phyloP scores from a whole-genome alignment of 2,329 filamentous ascomycete genomes.

The Beauveria sp. region DNA sequence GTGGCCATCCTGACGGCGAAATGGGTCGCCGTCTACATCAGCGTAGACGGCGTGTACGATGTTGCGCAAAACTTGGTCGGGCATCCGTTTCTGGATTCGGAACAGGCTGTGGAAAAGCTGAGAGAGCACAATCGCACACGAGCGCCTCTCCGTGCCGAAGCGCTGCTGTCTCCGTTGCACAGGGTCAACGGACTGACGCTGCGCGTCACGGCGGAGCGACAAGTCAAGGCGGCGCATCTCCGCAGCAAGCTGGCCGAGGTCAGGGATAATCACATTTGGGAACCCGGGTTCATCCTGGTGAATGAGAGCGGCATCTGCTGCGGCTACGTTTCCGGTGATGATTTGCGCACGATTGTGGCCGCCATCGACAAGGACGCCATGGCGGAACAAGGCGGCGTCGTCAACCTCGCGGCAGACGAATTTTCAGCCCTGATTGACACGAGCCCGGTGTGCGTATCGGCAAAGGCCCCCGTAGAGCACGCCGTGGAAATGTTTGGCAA shows the following conservation, averaged over 20 bases:
- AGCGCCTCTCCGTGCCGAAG: background rate
- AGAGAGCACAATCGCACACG: conserved; percentile 38
- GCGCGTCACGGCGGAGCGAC: background rate
- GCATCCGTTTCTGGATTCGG: conserved; percentile 49
- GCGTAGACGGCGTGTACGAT: conserved; percentile 48
- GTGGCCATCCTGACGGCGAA: conserved; percentile 97
- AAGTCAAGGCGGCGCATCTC: background rate
- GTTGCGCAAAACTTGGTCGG: conserved; percentile 51
- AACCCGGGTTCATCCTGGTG: conserved; percentile 50
- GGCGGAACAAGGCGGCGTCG: conserved; percentile 16
- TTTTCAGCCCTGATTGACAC: conserved; percentile 44
- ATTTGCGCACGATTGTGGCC: conserved; percentile 42
- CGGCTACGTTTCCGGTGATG: conserved; percentile 47
- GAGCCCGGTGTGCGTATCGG: conserved; percentile 42
- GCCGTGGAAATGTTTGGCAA: conserved; percentile 54
- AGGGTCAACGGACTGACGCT: background rate
- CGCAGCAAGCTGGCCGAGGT: conserved; percentile 19
- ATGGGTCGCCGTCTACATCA: conserved; percentile 78
- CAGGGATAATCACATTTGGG: conserved; percentile 27
- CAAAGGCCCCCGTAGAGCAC: conserved; percentile 48
- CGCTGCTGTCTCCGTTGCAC: background rate
- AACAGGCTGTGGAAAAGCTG: conserved; percentile 32
- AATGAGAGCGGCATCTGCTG: conserved; percentile 39
- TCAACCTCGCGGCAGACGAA: conserved; percentile 25
- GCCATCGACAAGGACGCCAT: conserved; percentile 19